Evolutionary conservation across 1,284 basidiomycete genomes (phyloP).

Genomic region (Puccinia horiana): DNA sequence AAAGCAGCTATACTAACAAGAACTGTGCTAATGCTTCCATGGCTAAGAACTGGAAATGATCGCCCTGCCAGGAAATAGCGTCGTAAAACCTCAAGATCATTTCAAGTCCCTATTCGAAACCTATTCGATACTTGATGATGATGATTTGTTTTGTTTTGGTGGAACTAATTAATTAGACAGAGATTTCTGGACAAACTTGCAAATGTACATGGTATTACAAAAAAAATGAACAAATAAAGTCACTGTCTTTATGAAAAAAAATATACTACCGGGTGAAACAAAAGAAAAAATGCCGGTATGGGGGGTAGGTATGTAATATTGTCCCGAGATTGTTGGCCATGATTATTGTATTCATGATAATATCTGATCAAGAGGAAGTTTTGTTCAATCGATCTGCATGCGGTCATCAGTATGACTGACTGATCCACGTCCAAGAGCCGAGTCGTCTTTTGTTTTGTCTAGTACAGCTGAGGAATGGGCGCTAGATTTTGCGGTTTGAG

Average conservation of each 20-base stretch:
- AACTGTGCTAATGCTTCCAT: too few relatives aligned
- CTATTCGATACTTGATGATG: too few relatives aligned
- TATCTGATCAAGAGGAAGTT: neutral
- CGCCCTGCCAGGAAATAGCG: too few relatives aligned
- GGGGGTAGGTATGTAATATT: neutral
- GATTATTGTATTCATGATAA: neutral
- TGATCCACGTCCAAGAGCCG: neutral
- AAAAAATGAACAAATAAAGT: neutral
- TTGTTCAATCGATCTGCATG: slow-evolving; percentile 23
- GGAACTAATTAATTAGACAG: neutral
- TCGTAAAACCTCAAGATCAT: too few relatives aligned
- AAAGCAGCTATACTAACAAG: too few relatives aligned
- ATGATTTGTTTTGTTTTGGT: too few relatives aligned
- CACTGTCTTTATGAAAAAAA: neutral
- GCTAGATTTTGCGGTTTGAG: slow-evolving; percentile 23
- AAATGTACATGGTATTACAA: neutral
- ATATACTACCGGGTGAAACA: neutral
- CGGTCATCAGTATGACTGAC: neutral
- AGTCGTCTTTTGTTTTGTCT: slow-evolving; percentile 17
- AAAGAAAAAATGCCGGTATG: neutral
- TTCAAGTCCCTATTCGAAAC: too few relatives aligned
- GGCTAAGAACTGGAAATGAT: too few relatives aligned
- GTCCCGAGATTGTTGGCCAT: neutral
- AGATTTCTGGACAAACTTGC: neutral
- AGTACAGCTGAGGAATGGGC: neutral